Base-by-base conservation (phyloP, 1,139 yeast species). In the Kluyveromyces marxianus region DNA sequence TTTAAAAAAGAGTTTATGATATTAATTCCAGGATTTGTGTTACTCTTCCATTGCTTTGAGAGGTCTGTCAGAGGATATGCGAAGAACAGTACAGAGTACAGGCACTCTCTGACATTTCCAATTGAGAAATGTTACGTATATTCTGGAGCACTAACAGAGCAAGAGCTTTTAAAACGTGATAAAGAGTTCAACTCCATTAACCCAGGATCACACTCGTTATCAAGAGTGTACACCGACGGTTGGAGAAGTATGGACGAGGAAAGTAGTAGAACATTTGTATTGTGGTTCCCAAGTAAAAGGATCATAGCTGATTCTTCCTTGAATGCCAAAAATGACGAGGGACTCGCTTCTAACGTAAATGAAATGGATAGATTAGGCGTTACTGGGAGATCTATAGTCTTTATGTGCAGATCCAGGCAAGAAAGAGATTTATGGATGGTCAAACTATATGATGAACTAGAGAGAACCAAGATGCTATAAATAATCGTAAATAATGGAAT, bases 371-470 rank as follows among this genome's bases (percentile, higher is more conserved):
- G 79, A 46, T 66, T 85, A 42, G 95, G 95, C 0, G 74, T 79
- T 1, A 75, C 81, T 0, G 95, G 95, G 0, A 73, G 71, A 45
- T 75, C 81, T 41, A 70, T 84, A 67, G 82, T 83, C 4, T 88
- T 90, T 57, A 74, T 87, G 76, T 82, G 96, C 1, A 65, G 94
- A 37, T 84, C 95, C 1, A 68, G 95, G 39, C 86, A 83, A 53
- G 96, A 88, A 54, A 71, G 92, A 45, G 96, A 90, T 59, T 52
- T 76, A 31, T 90, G 97, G 97, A 90, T 86, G 1, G 67, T 77
- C 4, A 74, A 77, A 28, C 68, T 89, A 28, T 69, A 76, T 50
- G 67, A 74, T 4, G 95, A 85, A 56, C 71, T 85, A 49, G 89
- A 83, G 52, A 67, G 89, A 49, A 70, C 75, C 54, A 62, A 65